These are phyloP conservation scores for Teratosphaeria zuluensis DNA, from an alignment of 2,329 filamentous ascomycete species.

Conservation along the genomic window DNA sequence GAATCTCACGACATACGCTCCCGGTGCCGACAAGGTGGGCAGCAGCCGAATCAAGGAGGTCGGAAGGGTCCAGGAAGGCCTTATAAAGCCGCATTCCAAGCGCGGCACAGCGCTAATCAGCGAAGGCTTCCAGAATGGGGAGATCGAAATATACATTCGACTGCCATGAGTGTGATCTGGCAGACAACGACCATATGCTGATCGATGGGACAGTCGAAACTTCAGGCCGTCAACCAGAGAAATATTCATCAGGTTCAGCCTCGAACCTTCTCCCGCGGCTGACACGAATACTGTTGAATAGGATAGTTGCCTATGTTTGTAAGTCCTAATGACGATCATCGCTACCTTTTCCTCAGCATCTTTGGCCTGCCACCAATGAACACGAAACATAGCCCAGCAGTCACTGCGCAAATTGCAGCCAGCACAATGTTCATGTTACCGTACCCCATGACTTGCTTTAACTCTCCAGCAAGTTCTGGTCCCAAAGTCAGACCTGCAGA, in stretches of 20 bases:
- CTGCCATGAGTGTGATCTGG: too few relatives aligned
- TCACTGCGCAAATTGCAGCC: slow-evolving; percentile 36
- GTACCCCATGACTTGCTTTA: slow-evolving; percentile 46
- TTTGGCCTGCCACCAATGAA: slow-evolving; percentile 38
- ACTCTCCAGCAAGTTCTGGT: slow-evolving; percentile 44
- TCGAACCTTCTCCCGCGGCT: too few relatives aligned
- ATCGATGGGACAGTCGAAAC: too few relatives aligned
- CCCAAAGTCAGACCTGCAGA: slow-evolving; percentile 51
- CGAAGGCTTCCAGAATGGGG: too few relatives aligned
- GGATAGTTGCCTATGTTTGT: not conserved
- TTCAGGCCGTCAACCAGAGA: too few relatives aligned
- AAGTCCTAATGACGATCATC: not conserved
- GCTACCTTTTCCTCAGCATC: slow-evolving; percentile 7
- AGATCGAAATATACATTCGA: too few relatives aligned
- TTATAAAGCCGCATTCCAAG: not conserved
- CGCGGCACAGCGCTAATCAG: not conserved
- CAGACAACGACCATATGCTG: too few relatives aligned
- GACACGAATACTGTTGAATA: not conserved
- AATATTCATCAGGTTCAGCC: too few relatives aligned
- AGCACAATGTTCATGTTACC: slow-evolving; percentile 49
- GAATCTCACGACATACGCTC: not conserved
- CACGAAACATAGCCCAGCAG: slow-evolving; percentile 35
- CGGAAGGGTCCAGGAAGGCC: not conserved
- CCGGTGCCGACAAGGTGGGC: not conserved
- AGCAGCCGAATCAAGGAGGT: not conserved